A percentile compares a stretch with the other conserved stretches of the same genome.
Conservation (phyloP, 768 basidiomycete genomes). For the Trametes coccinea region DNA sequence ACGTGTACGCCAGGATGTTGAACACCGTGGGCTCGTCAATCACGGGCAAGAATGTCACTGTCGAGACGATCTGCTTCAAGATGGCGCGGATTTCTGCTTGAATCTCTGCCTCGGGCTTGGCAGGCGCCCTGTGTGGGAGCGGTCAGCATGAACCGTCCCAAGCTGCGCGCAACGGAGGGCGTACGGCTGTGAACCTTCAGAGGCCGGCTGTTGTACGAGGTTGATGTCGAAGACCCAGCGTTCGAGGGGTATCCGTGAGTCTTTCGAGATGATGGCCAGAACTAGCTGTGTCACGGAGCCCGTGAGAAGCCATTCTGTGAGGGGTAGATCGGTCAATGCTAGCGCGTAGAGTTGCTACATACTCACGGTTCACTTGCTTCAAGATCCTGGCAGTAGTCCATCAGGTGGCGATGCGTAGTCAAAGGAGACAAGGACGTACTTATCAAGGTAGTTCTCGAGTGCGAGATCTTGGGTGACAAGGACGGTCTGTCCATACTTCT, state of each 20-base stretch:
- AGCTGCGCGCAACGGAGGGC: conserved; percentile 27
- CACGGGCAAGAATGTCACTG: conserved; percentile 94
- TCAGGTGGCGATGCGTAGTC: background rate
- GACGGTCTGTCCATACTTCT: conserved; percentile 97
- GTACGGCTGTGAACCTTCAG: conserved; percentile 49
- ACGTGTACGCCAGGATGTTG: conserved; percentile 96
- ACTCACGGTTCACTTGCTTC: conserved; percentile 87
- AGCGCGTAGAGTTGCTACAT: background rate
- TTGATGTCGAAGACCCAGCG: conserved; percentile 98
- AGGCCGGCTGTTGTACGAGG: conserved; percentile 60
- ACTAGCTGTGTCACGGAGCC: conserved; percentile 93
- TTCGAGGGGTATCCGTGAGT: conserved; percentile 87
- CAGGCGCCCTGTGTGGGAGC: conserved; percentile 42
- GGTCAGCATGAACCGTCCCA: background rate
- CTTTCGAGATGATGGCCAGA: conserved; percentile 93
- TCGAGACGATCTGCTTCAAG: conserved; percentile 96
- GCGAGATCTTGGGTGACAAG: conserved; percentile 92
- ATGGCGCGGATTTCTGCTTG: conserved; percentile 98
- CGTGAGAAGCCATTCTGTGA: conserved; percentile 87
- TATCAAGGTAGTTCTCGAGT: conserved; percentile 90
- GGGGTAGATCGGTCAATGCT: conserved; percentile 8
- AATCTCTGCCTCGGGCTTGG: conserved; percentile 85
- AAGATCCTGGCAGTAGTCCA: conserved; percentile 60
- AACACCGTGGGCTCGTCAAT: conserved; percentile 95
- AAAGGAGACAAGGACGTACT: conserved; percentile 41